phyloP scores from a whole-genome alignment of 2,329 filamentous ascomycete species.

The Helotiales sp. region DNA sequence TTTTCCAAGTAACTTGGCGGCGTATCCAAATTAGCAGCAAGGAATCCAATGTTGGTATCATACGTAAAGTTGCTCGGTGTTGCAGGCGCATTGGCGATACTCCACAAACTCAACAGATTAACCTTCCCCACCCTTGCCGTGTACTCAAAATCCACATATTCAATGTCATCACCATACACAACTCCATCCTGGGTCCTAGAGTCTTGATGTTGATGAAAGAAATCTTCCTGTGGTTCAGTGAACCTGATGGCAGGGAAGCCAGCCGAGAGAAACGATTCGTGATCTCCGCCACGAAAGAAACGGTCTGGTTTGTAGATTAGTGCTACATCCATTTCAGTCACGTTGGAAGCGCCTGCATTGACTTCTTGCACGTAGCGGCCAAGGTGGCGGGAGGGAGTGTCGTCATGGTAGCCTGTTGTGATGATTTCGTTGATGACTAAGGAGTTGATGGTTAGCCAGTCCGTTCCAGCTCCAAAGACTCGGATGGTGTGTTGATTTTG shows the following conservation, averaged over 20 bases:
- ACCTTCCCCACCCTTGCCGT: conserved; percentile 53
- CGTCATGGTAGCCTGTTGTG: conserved; percentile 52
- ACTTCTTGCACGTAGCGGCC: conserved; percentile 56
- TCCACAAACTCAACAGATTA: conserved; percentile 55
- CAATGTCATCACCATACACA: conserved; percentile 54
- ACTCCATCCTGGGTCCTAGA: conserved; percentile 48
- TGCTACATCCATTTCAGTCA: conserved; percentile 55
- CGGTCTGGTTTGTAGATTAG: conserved; percentile 57
- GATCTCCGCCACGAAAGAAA: conserved; percentile 56
- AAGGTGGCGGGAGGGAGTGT: conserved; percentile 53
- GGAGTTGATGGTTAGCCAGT: conserved; percentile 8
- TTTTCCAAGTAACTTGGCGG: conserved; percentile 41
- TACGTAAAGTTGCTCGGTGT: conserved; percentile 49
- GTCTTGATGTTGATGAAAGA: conserved; percentile 57
- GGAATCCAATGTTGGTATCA: conserved; percentile 38
- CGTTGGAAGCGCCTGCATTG: conserved; percentile 43
- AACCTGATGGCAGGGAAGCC: conserved; percentile 53
- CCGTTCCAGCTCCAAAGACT: conserved; percentile 45
- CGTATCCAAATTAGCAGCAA: conserved; percentile 3
- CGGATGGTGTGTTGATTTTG: conserved; percentile 52
- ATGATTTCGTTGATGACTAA: conserved; percentile 29
- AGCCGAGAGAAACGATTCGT: conserved; percentile 52
- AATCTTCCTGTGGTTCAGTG: conserved; percentile 58
- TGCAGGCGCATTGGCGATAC: conserved; percentile 51
- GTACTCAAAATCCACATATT: conserved; percentile 57